Base-by-base conservation (phyloP, 2,329 filamentous ascomycete genomes). In the Coniella lustricola region DNA sequence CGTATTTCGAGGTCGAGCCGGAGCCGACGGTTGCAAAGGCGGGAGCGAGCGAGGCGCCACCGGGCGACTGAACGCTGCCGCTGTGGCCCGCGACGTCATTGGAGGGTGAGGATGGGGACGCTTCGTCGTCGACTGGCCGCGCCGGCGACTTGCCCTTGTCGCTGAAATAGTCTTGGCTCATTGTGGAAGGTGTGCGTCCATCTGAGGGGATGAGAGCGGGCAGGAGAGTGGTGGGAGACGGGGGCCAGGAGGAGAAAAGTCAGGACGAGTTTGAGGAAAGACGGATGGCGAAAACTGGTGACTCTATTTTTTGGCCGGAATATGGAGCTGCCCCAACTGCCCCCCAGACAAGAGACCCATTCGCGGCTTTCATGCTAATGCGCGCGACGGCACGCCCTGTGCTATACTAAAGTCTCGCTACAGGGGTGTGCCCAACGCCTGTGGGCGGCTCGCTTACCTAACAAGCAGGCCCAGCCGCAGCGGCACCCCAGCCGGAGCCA, bases 1-100 rank as follows among this genome's bases (percentile, higher is more conserved):
- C 90, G 63, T 88, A 87, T 61, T 89, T 82, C 17, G 90, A 90
- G 18, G 85, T 82, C 47, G 84, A 82, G 46, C 90, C 90, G 56
- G 76, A 82, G 50, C 91, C 91, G 44, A 96, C 87, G 4, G 88
- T 94, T 84, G 95, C 87, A 67, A 90, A 96, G 36, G 61, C 57
- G 22, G 61, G 60, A 25, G 57, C 54, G 20, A 51, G 31, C 12
- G 54, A 54, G 48, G 52, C 36, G 36, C 46, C 34, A 29, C 42
- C 40, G 40, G 48, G 37, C 17, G 20, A 25, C 8, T 42, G 41
- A n/a, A n/a, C n/a, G n/a, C n/a, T n/a, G 44, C 18, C 21, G 44
- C 16, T 16, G 20, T 25, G 21, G 18, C 50, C 43, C 41, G 43
- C 46, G 50, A 54, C 50, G 53, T 54, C 53, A 53, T 53, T 48